Evolutionary conservation across 1,139 yeast species (phyloP), one percentile per base, ranked within the genome.

Genomic region (Taphrina betulina): DNA sequence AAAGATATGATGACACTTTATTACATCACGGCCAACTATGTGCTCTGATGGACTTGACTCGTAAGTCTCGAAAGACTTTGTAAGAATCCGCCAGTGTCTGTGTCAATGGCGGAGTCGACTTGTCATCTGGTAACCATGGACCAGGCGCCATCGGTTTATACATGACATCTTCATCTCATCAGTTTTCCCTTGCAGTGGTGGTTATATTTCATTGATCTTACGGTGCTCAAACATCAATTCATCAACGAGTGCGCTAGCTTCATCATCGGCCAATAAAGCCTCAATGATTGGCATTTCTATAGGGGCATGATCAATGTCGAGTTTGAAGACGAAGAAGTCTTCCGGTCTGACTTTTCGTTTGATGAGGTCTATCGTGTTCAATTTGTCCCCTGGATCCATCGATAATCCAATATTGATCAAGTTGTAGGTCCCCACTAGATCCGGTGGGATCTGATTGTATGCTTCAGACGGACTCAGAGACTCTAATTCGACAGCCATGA

Each of bases 11-110:
- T n/a, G n/a, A n/a, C n/a, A n/a, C n/a, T n/a, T n/a, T n/a, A n/a
- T n/a, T n/a, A n/a, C n/a, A n/a, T n/a, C n/a, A 50, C 7, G 54
- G 54, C 54, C 54, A 50, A 2, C 46, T 38, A 24, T 50, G 54
- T 3, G 54, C 54, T 3, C 54, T 22, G 22, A 50, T 50, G 38
- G 46, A 45, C 33, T 40, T 40, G n/a, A 26, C 24, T 14, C 54
- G 20, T 14, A 50, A 22, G 17, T 33, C 34, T 17, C 34, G 8
- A 19, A 50, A 50, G 17, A 50, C 22, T 3, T 16, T n/a, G 24
- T 40, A 50, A 8, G 54, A 50, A 5, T n/a, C 16, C 19, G 31
- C 46, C 38, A 50, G 17, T 16, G 36, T 38, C 54, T 31, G 28
- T 29, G 17, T 33, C 20, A 31, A n/a, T n/a, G n/a, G n/a, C n/a